Evolutionary conservation across 345 rosid genomes (phyloP).

Genomic region (Hibiscus tridactylites): DNA sequence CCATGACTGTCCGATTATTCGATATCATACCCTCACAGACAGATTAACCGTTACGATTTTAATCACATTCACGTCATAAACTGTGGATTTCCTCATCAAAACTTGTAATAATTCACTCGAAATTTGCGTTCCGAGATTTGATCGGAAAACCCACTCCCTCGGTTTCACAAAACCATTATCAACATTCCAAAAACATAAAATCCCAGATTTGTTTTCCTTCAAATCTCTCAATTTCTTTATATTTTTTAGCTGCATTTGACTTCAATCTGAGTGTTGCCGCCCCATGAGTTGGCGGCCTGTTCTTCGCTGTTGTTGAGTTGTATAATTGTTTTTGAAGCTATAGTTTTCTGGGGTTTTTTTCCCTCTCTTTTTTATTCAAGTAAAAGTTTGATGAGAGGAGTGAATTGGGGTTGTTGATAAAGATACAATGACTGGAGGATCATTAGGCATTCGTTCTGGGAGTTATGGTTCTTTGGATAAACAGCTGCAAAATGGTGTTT

Average conservation of each 20-base stretch:
- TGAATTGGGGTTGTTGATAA: constrained; percentile 12
- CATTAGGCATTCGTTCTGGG: constrained; percentile 72
- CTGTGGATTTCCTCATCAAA: background rate
- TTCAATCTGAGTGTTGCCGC: constrained; percentile 12
- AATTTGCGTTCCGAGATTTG: constrained; percentile 15
- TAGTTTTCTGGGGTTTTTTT: background rate
- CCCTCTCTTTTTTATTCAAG: background rate
- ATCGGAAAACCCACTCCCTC: constrained; percentile 3
- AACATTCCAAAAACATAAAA: constrained; percentile 25
- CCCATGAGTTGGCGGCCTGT: constrained; percentile 13
- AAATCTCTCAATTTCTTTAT: constrained; percentile 10
- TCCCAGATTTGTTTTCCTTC: constrained; percentile 21
- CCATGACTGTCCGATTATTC: constrained; percentile 10
- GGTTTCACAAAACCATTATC: constrained; percentile 21
- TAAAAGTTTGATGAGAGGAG: constrained; percentile 29
- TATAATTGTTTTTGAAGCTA: constrained; percentile 2
- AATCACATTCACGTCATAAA: constrained; percentile 1
- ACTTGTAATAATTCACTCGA: background rate
- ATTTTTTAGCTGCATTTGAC: constrained; percentile 1
- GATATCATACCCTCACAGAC: background rate
- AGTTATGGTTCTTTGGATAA: constrained; percentile 57
- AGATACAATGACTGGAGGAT: constrained; percentile 52
- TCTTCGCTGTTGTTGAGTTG: background rate
- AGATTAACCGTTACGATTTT: background rate
- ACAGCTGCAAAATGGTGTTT: background rate